Conservation (phyloP, 75 land plant species). For the Sequoia sempervirens region DNA sequence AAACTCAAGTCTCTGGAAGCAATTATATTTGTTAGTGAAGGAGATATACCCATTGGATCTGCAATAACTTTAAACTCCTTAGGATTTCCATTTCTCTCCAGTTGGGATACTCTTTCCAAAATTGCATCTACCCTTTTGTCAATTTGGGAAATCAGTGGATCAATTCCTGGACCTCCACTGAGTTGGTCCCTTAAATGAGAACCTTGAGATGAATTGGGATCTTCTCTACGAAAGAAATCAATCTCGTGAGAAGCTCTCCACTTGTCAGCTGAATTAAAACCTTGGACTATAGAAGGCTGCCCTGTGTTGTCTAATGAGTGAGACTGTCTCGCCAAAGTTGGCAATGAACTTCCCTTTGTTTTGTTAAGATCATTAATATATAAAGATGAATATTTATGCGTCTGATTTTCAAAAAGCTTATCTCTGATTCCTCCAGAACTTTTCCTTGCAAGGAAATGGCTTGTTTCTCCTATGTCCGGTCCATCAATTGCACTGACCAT, state of each 20-base stretch:
- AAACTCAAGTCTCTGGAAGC: neutral
- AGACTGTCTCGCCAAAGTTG: neutral
- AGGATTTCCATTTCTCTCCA: neutral
- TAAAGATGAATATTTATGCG: neutral
- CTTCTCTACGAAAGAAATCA: neutral
- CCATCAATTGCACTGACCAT: neutral
- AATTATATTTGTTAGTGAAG: neutral
- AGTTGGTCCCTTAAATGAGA: neutral
- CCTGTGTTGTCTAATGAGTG: neutral
- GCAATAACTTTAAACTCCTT: neutral
- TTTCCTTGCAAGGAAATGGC: neutral
- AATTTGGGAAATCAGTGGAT: conserved; percentile 4
- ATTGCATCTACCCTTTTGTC: conserved; percentile 6
- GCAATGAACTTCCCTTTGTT: neutral
- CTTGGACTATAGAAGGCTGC: neutral
- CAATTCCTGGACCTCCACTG: neutral
- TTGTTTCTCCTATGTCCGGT: neutral
- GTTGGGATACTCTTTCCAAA: conserved; percentile 6
- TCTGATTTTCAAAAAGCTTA: neutral
- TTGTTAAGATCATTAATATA: neutral
- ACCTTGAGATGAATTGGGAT: neutral
- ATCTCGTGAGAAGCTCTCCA: neutral
- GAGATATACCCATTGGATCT: neutral
- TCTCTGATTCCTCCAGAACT: neutral
- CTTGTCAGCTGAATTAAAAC: neutral